These are phyloP conservation scores for Hyphodiscus hymeniophilus DNA, from an alignment of 495 filamentous ascomycete genomes.

Conservation along the genomic window DNA sequence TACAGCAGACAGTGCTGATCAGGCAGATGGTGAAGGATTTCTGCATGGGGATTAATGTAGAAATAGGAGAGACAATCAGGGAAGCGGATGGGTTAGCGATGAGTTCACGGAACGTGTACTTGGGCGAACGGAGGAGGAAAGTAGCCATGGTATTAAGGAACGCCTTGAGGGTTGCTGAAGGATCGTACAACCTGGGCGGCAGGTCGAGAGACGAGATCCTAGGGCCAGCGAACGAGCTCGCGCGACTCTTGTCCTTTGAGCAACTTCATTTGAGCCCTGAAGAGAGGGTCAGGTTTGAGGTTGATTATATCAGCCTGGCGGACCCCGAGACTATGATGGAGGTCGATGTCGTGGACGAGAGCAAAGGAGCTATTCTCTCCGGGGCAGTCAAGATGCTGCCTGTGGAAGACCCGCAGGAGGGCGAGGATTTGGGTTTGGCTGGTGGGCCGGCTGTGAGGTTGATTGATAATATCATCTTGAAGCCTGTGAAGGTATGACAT, in stretches of 20 bases:
- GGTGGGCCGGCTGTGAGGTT: slow-evolving; percentile 63
- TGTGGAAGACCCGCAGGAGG: slow-evolving; percentile 55
- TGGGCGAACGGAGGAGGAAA: slow-evolving; percentile 63
- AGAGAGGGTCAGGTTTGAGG: slow-evolving; percentile 63
- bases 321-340: slow-evolving; percentile 77
- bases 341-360: slow-evolving; percentile 52
- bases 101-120: slow-evolving; percentile 90
- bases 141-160: slow-evolving; percentile 63
- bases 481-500: slow-evolving; percentile 28
- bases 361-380: slow-evolving; percentile 73
- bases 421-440: slow-evolving; percentile 67
- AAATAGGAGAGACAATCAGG: slow-evolving; percentile 65
- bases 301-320: slow-evolving; percentile 86
- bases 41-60: slow-evolving; percentile 66
- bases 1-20: slow-evolving; percentile 92
- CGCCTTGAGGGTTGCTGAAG: slow-evolving; percentile 62
- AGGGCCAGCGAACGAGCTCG: slow-evolving; percentile 50
- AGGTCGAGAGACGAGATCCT: slow-evolving; percentile 55
- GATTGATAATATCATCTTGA: slow-evolving; percentile 88
- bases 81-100: slow-evolving; percentile 83
- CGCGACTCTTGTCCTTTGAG: slow-evolving; percentile 40
- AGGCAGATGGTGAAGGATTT: slow-evolving; percentile 83
- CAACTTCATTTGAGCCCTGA: slow-evolving; percentile 54
- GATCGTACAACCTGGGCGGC: slow-evolving; percentile 50
- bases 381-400: slow-evolving; percentile 86